Conservation (phyloP, 2,329 filamentous ascomycete genomes). For the Ophiostoma piceae region DNA sequence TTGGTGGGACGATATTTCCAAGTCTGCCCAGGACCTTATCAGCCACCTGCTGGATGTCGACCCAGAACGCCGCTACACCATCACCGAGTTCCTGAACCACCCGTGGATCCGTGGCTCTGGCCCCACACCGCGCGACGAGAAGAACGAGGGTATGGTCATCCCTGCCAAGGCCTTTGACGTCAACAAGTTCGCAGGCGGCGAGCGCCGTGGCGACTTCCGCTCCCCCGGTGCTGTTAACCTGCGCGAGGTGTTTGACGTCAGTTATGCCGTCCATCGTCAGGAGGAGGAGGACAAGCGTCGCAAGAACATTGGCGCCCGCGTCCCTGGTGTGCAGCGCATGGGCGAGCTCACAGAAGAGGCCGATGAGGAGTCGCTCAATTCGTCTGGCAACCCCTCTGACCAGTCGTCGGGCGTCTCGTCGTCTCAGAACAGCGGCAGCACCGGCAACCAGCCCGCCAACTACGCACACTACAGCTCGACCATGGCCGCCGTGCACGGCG, state of each 20-base stretch:
- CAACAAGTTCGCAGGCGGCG: constrained; percentile 49
- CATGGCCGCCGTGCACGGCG: constrained; percentile 51
- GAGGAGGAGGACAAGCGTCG: constrained; percentile 92
- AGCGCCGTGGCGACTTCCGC: constrained; percentile 81
- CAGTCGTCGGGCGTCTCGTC: constrained; percentile 15
- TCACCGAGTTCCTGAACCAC: constrained; percentile 86
- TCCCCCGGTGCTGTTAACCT: constrained; percentile 93
- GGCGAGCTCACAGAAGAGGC: constrained; percentile 63
- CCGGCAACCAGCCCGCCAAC: constrained; percentile 17
- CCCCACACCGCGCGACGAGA: constrained; percentile 54
- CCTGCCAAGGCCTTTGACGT: constrained; percentile 54
- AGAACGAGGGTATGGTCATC: constrained; percentile 43
- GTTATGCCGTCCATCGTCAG: constrained; percentile 94
- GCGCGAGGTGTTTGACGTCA: constrained; percentile 94
- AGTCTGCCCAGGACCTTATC: constrained; percentile 88
- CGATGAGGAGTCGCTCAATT: constrained; percentile 47
- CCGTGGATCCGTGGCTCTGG: constrained; percentile 78
- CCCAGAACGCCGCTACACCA: constrained; percentile 89
- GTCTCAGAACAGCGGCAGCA: constrained; percentile 21
- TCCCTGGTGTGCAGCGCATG: constrained; percentile 47
- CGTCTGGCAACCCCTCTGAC: constrained; percentile 35
- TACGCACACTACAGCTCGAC: constrained; percentile 20
- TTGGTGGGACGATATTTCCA: constrained; percentile 99
- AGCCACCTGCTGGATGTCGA: constrained; percentile 91
- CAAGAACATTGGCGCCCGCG: constrained; percentile 74